Evolutionary conservation across 306 rosid genomes (phyloP), one percentile per base, ranked within the genome.

Genomic region (Hippophae gyantsensis): DNA sequence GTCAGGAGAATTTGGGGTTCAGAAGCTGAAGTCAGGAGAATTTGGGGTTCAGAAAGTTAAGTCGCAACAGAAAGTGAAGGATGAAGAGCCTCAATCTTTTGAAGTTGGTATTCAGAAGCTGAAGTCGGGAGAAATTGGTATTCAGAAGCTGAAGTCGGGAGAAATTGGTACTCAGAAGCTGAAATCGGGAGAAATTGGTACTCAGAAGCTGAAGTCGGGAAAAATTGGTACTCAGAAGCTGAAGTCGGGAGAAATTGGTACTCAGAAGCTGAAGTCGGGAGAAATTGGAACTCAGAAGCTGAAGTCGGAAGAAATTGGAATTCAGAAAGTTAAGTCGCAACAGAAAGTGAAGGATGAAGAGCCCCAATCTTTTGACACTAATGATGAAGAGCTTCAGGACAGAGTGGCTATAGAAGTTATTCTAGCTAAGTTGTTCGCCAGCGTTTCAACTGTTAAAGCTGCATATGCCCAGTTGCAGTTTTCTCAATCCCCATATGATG

Each of bases 391-490:
- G 78, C 62, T 72, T 67, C 80, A 76, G 42, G 86, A 90, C 50
- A 79, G 70, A 61, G 45, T 70, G 8, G 89, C 83, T 48, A 54
- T 73, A 48, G 86, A 87, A 63, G 92, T 92, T 43, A 66, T 79
- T n/a, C 68, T 85, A 3, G 95, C 96, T 1, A 83, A 80, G 72
- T 65, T 85, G 7, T 92, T 92, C 57, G 98, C 96, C 3, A 73
- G 79, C 47, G 52, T 84, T 71, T 81, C 98, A 26, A 56, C 81
- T 3, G 75, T 87, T 6, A 92, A 92, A 72, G 90, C 86, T 65
- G 74, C 93, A 6, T 92, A 92, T 78, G 98, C 96, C 1, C 77
- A 87, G 67, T 57, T 92, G 6, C 98, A 92, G 23, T 50, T 66
- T 63, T 68, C 85, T 46, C 96, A 92, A 49, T 70, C 84, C 14